phyloP scores from a whole-genome alignment of 2,329 filamentous ascomycete genomes.

The Sporothrix brunneoviolacea region DNA sequence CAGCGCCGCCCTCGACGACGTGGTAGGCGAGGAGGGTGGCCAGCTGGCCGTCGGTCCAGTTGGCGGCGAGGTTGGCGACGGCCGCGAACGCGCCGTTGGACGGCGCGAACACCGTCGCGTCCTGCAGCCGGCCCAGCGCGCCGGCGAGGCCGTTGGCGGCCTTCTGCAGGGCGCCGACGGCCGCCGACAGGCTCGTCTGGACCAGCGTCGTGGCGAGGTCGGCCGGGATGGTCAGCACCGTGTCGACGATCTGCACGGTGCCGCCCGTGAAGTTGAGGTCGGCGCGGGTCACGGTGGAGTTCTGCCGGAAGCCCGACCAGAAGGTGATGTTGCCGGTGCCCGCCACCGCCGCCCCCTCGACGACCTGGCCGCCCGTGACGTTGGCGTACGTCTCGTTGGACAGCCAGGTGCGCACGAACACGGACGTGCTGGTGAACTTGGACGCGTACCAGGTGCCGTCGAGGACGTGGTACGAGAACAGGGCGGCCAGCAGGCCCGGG shows the following conservation, averaged over 20 bases:
- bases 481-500: background rate
- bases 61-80: background rate
- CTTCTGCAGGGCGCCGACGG: background rate
- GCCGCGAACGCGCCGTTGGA: background rate
- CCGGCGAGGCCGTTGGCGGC: background rate
- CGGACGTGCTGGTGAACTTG: constrained; percentile 1
- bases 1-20: background rate
- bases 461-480: constrained; percentile 1
- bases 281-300: background rate
- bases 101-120: background rate
- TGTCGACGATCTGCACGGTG: constrained; percentile 1
- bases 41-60: background rate
- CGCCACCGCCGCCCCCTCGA: background rate
- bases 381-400: constrained; percentile 1
- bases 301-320: background rate
- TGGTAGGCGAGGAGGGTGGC: background rate
- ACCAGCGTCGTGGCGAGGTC: background rate
- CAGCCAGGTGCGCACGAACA: background rate
- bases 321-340: background rate
- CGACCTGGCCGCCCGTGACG: background rate
- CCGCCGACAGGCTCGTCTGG: background rate
- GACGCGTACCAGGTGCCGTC: background rate
- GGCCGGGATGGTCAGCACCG: background rate
- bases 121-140: background rate
- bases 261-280: constrained; percentile 3